phyloP scores from a whole-genome alignment of 495 filamentous ascomycete species.

The Acidiella bohemica region DNA sequence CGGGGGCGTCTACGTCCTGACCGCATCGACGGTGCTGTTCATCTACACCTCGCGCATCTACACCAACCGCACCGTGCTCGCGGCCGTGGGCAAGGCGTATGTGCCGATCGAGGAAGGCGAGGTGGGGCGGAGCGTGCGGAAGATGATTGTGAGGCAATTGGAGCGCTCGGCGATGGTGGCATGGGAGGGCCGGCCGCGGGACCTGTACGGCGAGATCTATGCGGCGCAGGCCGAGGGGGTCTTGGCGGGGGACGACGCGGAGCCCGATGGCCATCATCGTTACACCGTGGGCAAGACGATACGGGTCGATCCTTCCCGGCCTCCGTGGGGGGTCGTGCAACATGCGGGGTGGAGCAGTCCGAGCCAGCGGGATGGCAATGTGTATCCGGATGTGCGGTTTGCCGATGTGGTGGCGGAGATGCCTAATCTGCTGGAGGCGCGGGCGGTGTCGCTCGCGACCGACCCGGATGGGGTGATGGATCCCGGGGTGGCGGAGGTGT shows the following conservation, averaged over 20 bases:
- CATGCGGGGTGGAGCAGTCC: slow-evolving; percentile 89
- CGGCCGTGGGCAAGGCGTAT: slow-evolving; percentile 71
- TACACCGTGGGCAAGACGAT: slow-evolving; percentile 20
- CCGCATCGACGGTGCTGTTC: slow-evolving; percentile 53
- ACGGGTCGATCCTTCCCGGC: slow-evolving; percentile 30
- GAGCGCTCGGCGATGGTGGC: slow-evolving; percentile 68
- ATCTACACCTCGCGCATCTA: slow-evolving; percentile 84
- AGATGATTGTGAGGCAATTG: slow-evolving; percentile 58
- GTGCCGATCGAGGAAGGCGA: slow-evolving; percentile 72
- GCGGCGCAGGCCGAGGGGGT: slow-evolving; percentile 9
- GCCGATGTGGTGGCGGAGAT: slow-evolving; percentile 70
- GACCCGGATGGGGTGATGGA: slow-evolving; percentile 41
- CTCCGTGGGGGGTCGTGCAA: slow-evolving; percentile 64
- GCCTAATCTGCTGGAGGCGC: slow-evolving; percentile 83
- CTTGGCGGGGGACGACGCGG: slow-evolving; percentile 2
- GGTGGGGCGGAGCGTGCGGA: slow-evolving; percentile 54
- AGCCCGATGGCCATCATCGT: slow-evolving; percentile 2
- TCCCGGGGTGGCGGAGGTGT: slow-evolving; percentile 49
- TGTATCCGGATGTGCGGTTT: slow-evolving; percentile 71
- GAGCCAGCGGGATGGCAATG: slow-evolving; percentile 35
- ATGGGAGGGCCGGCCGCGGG: slow-evolving; percentile 59
- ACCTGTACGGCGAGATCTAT: slow-evolving; percentile 26
- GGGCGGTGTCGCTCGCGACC: slow-evolving; percentile 66
- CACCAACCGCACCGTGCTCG: slow-evolving; percentile 62
- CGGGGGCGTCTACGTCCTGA: slow-evolving; percentile 62